Evolutionary conservation across 2,329 filamentous ascomycete species (phyloP).

Genomic region (Aureobasidium mangrovei): DNA sequence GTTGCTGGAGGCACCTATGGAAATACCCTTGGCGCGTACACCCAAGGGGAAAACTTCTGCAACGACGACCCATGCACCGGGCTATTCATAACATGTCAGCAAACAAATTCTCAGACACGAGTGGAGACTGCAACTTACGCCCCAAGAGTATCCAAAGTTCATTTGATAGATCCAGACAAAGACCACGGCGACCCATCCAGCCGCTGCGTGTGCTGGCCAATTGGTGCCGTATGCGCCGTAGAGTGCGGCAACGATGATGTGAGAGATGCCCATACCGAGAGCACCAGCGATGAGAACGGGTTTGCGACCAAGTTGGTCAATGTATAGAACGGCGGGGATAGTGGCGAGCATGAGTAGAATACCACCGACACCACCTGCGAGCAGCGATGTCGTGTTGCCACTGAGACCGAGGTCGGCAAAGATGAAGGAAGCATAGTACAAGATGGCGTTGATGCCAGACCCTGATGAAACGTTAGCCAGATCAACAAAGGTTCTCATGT

Average conservation of each 20-base stretch:
- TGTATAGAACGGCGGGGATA: slow-evolving; percentile 54
- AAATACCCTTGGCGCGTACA: slow-evolving; percentile 60
- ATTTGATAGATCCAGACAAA: slow-evolving; percentile 69
- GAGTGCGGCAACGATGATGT: slow-evolving; percentile 61
- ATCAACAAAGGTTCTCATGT: not conserved
- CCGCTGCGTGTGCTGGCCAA: slow-evolving; percentile 48
- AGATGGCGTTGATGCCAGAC: slow-evolving; percentile 35
- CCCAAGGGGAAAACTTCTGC: slow-evolving; percentile 67
- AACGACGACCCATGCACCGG: slow-evolving; percentile 50
- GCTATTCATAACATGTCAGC: not conserved
- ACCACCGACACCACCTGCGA: slow-evolving; percentile 60
- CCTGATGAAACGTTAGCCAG: not conserved
- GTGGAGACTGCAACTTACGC: slow-evolving; percentile 23
- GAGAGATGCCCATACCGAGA: slow-evolving; percentile 60
- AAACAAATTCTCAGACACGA: not conserved
- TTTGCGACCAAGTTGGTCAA: slow-evolving; percentile 55
- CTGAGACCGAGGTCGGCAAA: slow-evolving; percentile 38
- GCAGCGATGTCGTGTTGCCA: slow-evolving; percentile 41
- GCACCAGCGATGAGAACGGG: slow-evolving; percentile 54
- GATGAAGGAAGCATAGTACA: slow-evolving; percentile 42
- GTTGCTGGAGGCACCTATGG: slow-evolving; percentile 49
- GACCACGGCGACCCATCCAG: slow-evolving; percentile 59
- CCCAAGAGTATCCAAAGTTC: slow-evolving; percentile 69
- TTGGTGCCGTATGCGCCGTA: slow-evolving; percentile 48
- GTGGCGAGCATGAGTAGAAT: slow-evolving; percentile 60